Percentiles rank a stretch among this genome's conserved stretches.
phyloP scores from a whole-genome alignment of 2,329 filamentous ascomycete genomes.

The Nemania sp. region DNA sequence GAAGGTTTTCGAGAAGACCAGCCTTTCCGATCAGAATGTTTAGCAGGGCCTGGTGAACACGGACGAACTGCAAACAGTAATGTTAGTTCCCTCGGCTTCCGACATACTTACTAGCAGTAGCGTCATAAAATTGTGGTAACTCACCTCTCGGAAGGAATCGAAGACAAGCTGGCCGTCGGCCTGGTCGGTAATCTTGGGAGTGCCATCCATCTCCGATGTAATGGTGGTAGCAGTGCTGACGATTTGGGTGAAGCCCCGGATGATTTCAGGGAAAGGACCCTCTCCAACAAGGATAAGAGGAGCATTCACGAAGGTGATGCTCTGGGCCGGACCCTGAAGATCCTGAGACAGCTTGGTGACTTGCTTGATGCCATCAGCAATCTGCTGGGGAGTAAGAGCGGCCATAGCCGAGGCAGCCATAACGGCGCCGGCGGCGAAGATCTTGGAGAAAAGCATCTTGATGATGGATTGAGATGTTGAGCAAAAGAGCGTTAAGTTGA shows the following conservation, averaged over 20 bases:
- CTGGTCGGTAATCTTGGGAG: slow-evolving; percentile 2
- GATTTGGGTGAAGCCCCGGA: slow-evolving; percentile 18
- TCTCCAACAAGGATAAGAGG: slow-evolving; percentile 16
- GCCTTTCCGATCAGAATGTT: slow-evolving; percentile 25
- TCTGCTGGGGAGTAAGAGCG: slow-evolving; percentile 14
- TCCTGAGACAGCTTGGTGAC: slow-evolving; percentile 13
- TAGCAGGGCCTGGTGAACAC: slow-evolving; percentile 17
- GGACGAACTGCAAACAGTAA: slow-evolving; percentile 14
- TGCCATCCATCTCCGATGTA: background rate
- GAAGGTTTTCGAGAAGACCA: slow-evolving; percentile 11
- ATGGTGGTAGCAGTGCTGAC: slow-evolving; percentile 7
- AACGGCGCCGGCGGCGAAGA: slow-evolving; percentile 19
- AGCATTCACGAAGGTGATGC: slow-evolving; percentile 22
- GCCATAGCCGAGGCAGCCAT: slow-evolving; percentile 21
- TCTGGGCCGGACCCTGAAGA: slow-evolving; percentile 13
- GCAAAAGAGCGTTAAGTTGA: background rate
- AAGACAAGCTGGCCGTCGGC: slow-evolving; percentile 17
- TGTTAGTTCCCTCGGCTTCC: background rate
- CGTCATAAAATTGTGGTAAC: background rate
- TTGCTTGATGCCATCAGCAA: slow-evolving; percentile 9
- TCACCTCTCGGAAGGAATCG: slow-evolving; percentile 20
- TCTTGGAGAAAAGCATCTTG: slow-evolving; percentile 27
- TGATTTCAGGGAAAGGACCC: slow-evolving; percentile 16
- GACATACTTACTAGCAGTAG: background rate
- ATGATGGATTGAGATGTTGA: background rate